Evolutionary conservation across 495 filamentous ascomycete species (phyloP).

Genomic region (Astrocystis sublimbata): DNA sequence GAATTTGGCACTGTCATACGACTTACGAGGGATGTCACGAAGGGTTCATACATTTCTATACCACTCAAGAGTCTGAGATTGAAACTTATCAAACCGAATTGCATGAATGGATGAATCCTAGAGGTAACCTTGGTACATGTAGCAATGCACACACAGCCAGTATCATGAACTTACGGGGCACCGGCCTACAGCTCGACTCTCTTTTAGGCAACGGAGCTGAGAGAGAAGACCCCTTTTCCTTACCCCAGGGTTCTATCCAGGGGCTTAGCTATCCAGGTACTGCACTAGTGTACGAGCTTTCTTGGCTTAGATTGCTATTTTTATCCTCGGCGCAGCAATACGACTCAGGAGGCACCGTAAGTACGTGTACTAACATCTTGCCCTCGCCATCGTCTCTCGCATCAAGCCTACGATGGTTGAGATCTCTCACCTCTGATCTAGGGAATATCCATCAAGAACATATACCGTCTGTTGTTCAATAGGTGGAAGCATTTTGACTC

Average conservation of each 20-base stretch:
- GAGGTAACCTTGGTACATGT: too few species aligned
- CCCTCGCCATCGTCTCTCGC: too few species aligned
- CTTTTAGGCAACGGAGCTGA: not conserved
- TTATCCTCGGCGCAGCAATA: too few species aligned
- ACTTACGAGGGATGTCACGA: too few species aligned
- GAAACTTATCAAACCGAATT: not conserved
- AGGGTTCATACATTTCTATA: not conserved
- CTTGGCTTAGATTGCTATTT: not conserved
- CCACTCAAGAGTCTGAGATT: not conserved
- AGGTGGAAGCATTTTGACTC: too few species aligned
- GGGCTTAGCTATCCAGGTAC: not conserved
- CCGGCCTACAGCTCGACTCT: not conserved
- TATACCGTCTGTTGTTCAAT: too few species aligned
- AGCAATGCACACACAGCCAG: not conserved
- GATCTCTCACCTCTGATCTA: too few species aligned
- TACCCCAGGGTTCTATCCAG: not conserved
- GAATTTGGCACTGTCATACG: too few species aligned
- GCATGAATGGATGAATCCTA: conserved; percentile 1
- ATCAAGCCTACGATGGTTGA: too few species aligned
- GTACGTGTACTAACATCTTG: too few species aligned
- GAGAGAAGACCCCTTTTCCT: not conserved
- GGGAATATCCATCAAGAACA: too few species aligned
- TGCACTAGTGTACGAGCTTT: not conserved
- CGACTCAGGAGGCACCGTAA: too few species aligned
- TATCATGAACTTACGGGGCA: not conserved